Base-by-base conservation (phyloP, 176 grass and related monocot genomes). In the Avena eriantha region DNA sequence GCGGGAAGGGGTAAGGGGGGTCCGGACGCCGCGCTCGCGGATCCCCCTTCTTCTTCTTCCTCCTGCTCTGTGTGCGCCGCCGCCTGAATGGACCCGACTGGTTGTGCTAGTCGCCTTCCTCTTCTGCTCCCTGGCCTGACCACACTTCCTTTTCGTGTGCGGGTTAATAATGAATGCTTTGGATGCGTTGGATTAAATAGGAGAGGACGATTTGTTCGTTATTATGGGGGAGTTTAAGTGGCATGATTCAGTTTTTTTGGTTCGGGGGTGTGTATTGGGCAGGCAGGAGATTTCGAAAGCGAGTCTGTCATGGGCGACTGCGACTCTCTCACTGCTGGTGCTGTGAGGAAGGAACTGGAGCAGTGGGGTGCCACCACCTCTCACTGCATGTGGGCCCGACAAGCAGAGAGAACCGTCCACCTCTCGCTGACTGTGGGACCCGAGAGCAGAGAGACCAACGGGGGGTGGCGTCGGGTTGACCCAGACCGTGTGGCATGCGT, bases 81-180 rank as follows among this genome's bases (percentile, higher is more conserved):
- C 90, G 71, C 63, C 82, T 24, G 70, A 88, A 85, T 88, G 69
- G 84, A 87, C 89, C 84, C 54, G 66, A 68, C 34, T 66, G 79
- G 63, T 55, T 76, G 83, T 41, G 82, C 77, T 48, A 46, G 55
- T 35, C 73, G 9, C 48, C 53, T 46, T 11, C 56, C 69, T 21
- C 19, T 2, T 39, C 17, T 46, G 17, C 22, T 17, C 1, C 21
- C 48, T 74, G 5, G 77, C 47, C 48, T 41, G 57, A 7, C 14
- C 11, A 43, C 43, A 3, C 10, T 22, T 1, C 8, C 4, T 43
- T 68, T 48, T 71, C 15, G 8, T 41, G 6, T 14, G 1, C 36
- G 8, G 60, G 69, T 48, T 54, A 76, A 76, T 34, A 76, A 76
- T 55, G 73, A 68, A 83, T 66, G 84, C 85, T 65, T 80, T 0